Conservation (phyloP, 352 stramenopile species). For the Globisporangium carolinianum region DNA sequence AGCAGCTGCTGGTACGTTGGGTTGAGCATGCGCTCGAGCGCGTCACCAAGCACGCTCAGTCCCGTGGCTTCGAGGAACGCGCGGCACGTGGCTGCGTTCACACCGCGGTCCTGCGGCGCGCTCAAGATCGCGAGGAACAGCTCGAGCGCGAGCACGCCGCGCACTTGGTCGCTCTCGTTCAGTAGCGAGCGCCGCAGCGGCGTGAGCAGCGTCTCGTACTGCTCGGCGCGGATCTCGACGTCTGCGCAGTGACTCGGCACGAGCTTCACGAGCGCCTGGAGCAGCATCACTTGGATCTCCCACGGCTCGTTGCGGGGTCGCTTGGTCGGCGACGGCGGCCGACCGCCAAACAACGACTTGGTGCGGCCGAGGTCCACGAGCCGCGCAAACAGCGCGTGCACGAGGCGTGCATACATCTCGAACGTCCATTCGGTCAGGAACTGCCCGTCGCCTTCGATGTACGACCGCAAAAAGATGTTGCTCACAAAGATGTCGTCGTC, state of each 20-base stretch:
- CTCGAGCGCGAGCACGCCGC: constrained; percentile 65
- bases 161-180: constrained; percentile 67
- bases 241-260: constrained; percentile 44
- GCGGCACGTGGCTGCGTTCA: constrained; percentile 52
- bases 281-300: constrained; percentile 74
- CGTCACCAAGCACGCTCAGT: constrained; percentile 40
- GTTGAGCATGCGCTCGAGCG: constrained; percentile 64
- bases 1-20: constrained; percentile 66
- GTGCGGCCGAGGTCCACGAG: constrained; percentile 38
- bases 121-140: constrained; percentile 58
- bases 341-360: constrained; percentile 44
- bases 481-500: constrained; percentile 58
- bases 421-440: constrained; percentile 73
- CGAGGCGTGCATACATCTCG: constrained; percentile 61
- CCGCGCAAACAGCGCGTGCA: constrained; percentile 55
- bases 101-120: constrained; percentile 28
- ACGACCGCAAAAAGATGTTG: constrained; percentile 77
- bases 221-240: constrained; percentile 46
- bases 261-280: constrained; percentile 62
- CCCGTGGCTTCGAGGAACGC: constrained; percentile 48
- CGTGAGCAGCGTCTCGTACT: constrained; percentile 53
- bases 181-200: constrained; percentile 61
- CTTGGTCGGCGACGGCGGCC: constrained; percentile 9
- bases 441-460: constrained; percentile 71
- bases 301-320: constrained; percentile 37